Evolutionary conservation across 345 rosid species (phyloP).

Genomic region (Populus ilicifolia): DNA sequence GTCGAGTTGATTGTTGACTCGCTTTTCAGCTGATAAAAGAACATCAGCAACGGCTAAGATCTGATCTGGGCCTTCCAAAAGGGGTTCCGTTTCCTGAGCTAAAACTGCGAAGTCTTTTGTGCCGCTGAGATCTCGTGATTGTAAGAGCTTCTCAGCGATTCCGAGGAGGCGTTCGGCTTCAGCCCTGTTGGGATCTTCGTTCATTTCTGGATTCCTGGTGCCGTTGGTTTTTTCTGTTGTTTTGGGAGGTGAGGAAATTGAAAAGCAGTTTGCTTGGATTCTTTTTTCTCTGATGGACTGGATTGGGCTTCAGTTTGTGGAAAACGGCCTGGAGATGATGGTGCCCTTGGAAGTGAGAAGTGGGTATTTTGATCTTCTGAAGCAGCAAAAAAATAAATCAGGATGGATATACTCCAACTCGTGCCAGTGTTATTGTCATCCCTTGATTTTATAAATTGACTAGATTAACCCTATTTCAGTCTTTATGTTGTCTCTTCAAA

Average conservation of each 20-base stretch:
- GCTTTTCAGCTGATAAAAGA: conserved; percentile 55
- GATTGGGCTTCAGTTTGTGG: neutral
- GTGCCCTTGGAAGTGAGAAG: neutral
- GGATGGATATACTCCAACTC: too few relatives aligned
- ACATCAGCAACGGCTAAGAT: conserved; percentile 85
- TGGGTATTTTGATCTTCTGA: neutral
- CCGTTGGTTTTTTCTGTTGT: neutral
- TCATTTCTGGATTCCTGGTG: conserved; percentile 32
- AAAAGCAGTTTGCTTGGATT: neutral
- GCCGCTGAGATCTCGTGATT: conserved; percentile 58
- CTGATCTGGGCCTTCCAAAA: conserved; percentile 84
- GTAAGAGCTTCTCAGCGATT: conserved; percentile 75
- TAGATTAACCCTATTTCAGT: too few relatives aligned
- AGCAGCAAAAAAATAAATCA: too few relatives aligned
- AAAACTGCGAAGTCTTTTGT: conserved; percentile 71
- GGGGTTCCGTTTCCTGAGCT: conserved; percentile 81
- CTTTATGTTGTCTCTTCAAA: too few relatives aligned
- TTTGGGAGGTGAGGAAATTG: neutral
- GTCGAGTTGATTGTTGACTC: conserved; percentile 54
- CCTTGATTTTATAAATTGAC: too few relatives aligned
- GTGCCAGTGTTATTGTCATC: too few relatives aligned
- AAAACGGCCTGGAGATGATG: neutral
- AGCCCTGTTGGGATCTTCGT: conserved; percentile 36
- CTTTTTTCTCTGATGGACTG: neutral
- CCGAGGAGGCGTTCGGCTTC: conserved; percentile 89